These are phyloP conservation scores for Podochytrium sp. DNA, from an alignment of 192 early-diverging fungal species.

Conservation along the genomic window DNA sequence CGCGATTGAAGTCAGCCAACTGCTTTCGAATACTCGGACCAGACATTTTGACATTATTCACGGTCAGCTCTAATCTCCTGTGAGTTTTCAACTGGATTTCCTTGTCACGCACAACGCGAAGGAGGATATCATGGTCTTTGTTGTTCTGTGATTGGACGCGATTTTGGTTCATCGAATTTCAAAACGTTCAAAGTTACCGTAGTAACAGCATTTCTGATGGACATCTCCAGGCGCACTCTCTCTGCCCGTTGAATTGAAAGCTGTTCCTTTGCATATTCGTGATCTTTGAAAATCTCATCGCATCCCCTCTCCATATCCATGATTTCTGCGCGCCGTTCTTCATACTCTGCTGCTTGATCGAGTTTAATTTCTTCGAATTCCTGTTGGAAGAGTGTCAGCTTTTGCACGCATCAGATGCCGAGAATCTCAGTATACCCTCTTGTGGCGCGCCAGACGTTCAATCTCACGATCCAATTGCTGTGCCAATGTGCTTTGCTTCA, in stretches of 20 bases:
- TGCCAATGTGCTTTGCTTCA: conserved; percentile 53
- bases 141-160: conserved; percentile 55
- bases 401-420: too few relatives aligned
- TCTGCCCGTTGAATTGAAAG: conserved; percentile 58
- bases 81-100: conserved; percentile 57
- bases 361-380: conserved; percentile 59
- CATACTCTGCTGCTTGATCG: conserved; percentile 57
- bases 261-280: conserved; percentile 66
- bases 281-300: conserved; percentile 66
- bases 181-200: conserved; percentile 41
- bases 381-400: conserved; percentile 19
- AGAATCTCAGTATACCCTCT: too few relatives aligned
- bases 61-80: conserved; percentile 56
- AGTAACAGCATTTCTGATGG: conserved; percentile 46
- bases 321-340: conserved; percentile 57
- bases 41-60: conserved; percentile 61
- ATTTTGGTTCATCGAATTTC: neutral
- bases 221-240: conserved; percentile 52
- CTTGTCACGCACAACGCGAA: conserved; percentile 61
- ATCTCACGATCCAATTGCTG: conserved; percentile 62
- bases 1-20: conserved; percentile 42
- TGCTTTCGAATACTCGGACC: conserved; percentile 56
- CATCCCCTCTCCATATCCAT: conserved; percentile 60
- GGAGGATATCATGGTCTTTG: conserved; percentile 60
- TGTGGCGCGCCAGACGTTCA: conserved; percentile 53